phyloP scores from a whole-genome alignment of 2,329 filamentous ascomycete genomes.

The Leptosphaerulina australis region DNA sequence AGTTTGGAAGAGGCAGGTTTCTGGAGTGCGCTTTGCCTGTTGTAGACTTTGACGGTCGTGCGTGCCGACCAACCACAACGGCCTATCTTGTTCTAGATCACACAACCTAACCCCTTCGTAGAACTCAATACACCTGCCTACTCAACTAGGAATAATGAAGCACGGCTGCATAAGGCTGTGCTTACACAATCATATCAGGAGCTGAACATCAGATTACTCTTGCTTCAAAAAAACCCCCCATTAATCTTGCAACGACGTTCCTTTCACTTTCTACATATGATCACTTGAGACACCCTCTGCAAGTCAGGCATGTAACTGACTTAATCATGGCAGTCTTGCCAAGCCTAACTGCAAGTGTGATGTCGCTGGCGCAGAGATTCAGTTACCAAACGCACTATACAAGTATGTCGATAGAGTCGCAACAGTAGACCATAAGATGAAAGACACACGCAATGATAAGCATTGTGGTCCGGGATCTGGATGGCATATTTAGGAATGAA shows the following conservation, averaged over 20 bases:
- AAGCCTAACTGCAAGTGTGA: constrained; percentile 38
- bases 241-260: neutral
- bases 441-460: constrained; percentile 38
- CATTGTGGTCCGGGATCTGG: constrained; percentile 38
- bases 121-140: neutral
- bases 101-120: neutral
- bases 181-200: neutral
- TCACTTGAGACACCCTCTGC: neutral
- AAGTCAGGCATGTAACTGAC: neutral
- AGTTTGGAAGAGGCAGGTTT: constrained; percentile 21
- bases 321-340: constrained; percentile 33
- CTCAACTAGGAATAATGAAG: too few species aligned
- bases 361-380: constrained; percentile 40
- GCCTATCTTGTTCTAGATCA: neutral
- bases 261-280: neutral
- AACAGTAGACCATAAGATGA: constrained; percentile 36
- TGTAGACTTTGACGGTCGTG: neutral
- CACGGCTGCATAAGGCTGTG: neutral
- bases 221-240: neutral
- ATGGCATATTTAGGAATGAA: constrained; percentile 34
- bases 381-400: constrained; percentile 39
- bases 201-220: neutral
- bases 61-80: constrained; percentile 1
- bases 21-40: constrained; percentile 11
- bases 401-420: constrained; percentile 41